phyloP scores from a whole-genome alignment of 2,329 filamentous ascomycete genomes.

The Ceratocystiopsis minuta region DNA sequence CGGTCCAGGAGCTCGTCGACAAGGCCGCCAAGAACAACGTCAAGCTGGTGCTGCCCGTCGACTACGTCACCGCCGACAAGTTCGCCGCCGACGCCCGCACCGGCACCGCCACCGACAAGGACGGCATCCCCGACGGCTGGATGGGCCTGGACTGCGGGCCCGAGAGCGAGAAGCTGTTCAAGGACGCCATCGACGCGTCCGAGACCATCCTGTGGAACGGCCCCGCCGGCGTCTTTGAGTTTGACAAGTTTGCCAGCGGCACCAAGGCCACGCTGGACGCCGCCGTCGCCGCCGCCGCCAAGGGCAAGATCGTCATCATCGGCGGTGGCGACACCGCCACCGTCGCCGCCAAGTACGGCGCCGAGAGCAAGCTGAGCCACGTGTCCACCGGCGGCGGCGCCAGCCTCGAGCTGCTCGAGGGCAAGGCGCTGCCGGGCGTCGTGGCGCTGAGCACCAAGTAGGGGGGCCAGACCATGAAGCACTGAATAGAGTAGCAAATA shows the following conservation, averaged over 20 bases:
- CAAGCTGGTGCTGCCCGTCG: conserved; percentile 82
- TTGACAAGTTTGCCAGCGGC: conserved; percentile 80
- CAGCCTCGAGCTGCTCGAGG: conserved; percentile 88
- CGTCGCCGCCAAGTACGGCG: conserved; percentile 90
- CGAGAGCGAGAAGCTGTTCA: conserved; percentile 76
- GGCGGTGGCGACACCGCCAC: conserved; percentile 96
- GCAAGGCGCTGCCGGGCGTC: conserved; percentile 93
- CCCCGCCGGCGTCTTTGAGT: conserved; percentile 91
- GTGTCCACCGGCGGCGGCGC: conserved; percentile 95
- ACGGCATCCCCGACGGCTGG: conserved; percentile 91
- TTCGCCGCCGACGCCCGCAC: conserved; percentile 72
- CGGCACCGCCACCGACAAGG: conserved; percentile 65
- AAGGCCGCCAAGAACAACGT: conserved; percentile 96
- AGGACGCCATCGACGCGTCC: conserved; percentile 68
- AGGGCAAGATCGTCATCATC: conserved; percentile 92
- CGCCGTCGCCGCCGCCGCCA: conserved; percentile 54
- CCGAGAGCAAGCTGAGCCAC: conserved; percentile 94
- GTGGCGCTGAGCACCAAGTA: conserved; percentile 69
- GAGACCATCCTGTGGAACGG: conserved; percentile 99
- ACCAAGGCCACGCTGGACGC: conserved; percentile 88
- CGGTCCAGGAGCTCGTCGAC: conserved; percentile 67
- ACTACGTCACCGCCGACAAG: conserved; percentile 93
- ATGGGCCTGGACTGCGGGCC: conserved; percentile 92
- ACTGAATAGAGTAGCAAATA: too few species aligned
- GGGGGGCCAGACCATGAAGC: conserved; percentile 12